phyloP scores from a whole-genome alignment of 106 monocot genomes.

The Allium sativum region DNA sequence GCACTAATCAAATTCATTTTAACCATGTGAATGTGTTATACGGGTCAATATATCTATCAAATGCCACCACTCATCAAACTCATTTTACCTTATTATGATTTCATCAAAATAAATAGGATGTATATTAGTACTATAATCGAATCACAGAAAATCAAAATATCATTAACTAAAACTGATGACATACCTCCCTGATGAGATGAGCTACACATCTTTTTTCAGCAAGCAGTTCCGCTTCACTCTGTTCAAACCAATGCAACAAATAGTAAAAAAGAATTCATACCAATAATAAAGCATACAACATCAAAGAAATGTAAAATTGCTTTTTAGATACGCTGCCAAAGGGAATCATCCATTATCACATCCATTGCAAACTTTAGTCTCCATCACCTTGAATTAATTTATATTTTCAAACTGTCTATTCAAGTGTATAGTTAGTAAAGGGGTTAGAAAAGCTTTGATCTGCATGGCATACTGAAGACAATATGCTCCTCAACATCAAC shows the following conservation, averaged over 20 bases:
- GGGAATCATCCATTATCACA: constrained; percentile 69
- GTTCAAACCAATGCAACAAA: background rate
- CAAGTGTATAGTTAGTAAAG: background rate
- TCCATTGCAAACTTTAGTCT: constrained; percentile 82
- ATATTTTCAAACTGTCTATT: no score
- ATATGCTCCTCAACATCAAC: constrained; percentile 42
- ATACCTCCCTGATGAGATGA: constrained; percentile 97
- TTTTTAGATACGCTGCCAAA: constrained; percentile 73
- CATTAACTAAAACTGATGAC: background rate
- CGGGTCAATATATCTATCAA: no score
- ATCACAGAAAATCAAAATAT: background rate
- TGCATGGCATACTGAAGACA: constrained; percentile 94
- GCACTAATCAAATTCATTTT: no score
- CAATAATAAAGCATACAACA: background rate
- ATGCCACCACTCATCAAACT: no score
- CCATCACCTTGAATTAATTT: constrained; percentile 69
- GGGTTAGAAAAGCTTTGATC: constrained; percentile 46
- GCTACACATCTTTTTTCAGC: constrained; percentile 98
- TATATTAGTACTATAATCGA: background rate
- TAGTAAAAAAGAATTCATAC: background rate
- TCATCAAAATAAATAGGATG: background rate
- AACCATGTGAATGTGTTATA: no score
- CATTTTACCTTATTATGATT: constrained; percentile 54
- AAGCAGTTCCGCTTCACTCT: constrained; percentile 90
- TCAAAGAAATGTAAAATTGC: constrained; percentile 9